Evolutionary conservation across 371 early-diverging fungal genomes (phyloP).

Genomic region (Circinella umbellata): DNA sequence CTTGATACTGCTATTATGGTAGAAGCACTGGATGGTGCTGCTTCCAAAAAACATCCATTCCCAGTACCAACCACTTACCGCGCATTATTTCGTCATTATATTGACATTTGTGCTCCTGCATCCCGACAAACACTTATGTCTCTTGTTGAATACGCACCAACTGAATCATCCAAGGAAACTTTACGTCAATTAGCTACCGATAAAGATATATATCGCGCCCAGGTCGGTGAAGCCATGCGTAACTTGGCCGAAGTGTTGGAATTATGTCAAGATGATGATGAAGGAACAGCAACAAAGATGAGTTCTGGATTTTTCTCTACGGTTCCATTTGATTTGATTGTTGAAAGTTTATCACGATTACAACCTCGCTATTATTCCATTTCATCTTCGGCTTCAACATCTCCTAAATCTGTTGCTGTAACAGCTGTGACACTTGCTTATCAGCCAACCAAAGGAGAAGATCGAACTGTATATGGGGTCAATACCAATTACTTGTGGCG

Average conservation of each 20-base stretch:
- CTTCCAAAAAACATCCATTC: slow-evolving; percentile 82
- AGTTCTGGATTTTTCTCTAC: slow-evolving; percentile 32
- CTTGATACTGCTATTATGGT: slow-evolving; percentile 69
- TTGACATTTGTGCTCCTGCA: slow-evolving; percentile 82
- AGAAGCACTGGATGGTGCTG: slow-evolving; percentile 66
- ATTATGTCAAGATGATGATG: slow-evolving; percentile 21
- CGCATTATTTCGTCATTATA: slow-evolving; percentile 86
- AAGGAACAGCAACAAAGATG: slow-evolving; percentile 23
- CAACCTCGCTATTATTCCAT: slow-evolving; percentile 96
- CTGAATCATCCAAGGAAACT: slow-evolving; percentile 52
- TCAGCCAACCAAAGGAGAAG: slow-evolving; percentile 50
- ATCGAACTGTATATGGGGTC: slow-evolving; percentile 72
- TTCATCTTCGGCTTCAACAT: slow-evolving; percentile 78
- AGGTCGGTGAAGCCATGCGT: slow-evolving; percentile 65
- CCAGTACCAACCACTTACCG: slow-evolving; percentile 88
- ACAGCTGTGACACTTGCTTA: slow-evolving; percentile 92
- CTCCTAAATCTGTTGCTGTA: slow-evolving; percentile 74
- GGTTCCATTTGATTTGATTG: slow-evolving; percentile 74
- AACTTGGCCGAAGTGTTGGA: slow-evolving; percentile 74
- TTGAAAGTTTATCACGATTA: slow-evolving; percentile 82
- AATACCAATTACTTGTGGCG: slow-evolving; percentile 75
- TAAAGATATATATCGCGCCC: slow-evolving; percentile 69
- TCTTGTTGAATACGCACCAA: slow-evolving; percentile 63
- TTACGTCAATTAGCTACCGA: slow-evolving; percentile 69
- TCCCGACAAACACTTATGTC: slow-evolving; percentile 68